phyloP scores from a whole-genome alignment of 1,284 basidiomycete genomes.

The Cryptococcus sp. region DNA sequence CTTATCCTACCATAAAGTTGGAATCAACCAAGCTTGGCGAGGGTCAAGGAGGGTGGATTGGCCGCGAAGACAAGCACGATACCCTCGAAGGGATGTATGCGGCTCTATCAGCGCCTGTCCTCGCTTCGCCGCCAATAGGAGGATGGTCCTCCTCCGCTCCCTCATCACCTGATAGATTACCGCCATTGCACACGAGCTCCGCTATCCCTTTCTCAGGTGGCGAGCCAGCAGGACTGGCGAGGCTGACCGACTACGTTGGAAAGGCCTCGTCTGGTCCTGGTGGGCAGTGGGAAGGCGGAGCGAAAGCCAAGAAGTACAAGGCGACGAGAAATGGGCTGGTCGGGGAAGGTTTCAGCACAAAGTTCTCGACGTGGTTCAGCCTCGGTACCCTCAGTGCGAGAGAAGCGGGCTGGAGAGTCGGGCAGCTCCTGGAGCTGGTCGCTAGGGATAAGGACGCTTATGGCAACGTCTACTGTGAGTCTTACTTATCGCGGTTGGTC shows the following conservation, averaged over 20 bases:
- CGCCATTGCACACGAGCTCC: conserved; percentile 26
- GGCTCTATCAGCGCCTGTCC: conserved; percentile 37
- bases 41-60: conserved; percentile 22
- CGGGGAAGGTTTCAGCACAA: conserved; percentile 60
- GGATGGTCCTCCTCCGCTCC: conserved; percentile 23
- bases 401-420: conserved; percentile 50
- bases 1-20: conserved; percentile 32
- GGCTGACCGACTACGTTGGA: conserved; percentile 55
- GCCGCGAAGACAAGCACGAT: conserved; percentile 8
- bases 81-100: conserved; percentile 26
- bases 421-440: conserved; percentile 29
- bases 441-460: conserved; percentile 28
- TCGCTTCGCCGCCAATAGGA: conserved; percentile 33
- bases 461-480: conserved; percentile 42
- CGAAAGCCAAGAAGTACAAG: conserved; percentile 55
- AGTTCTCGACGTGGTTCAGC: conserved; percentile 59
- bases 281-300: conserved; percentile 42
- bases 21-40: background rate
- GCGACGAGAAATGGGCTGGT: conserved; percentile 60
- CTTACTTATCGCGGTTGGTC: no score
- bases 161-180: conserved; percentile 9
- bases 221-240: conserved; percentile 50
- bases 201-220: conserved; percentile 57
- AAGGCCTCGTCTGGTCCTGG: conserved; percentile 25
- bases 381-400: conserved; percentile 58